Conservation (phyloP, 192 early-diverging fungal species). For the Linnemannia hyalina region DNA sequence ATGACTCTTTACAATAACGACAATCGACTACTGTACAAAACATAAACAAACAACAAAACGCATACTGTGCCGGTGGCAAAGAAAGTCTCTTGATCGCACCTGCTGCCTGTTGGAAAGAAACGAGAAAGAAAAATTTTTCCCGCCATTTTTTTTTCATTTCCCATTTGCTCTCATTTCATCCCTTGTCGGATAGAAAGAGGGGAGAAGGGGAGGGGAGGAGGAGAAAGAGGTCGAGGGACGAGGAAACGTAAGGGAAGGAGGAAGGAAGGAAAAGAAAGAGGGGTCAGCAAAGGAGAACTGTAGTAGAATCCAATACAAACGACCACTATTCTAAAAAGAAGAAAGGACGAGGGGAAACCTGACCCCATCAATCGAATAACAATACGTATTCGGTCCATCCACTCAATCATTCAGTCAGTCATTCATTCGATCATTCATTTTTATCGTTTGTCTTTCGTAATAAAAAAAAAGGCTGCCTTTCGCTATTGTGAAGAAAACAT, state of each 20-base stretch:
- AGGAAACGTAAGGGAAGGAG: too few relatives aligned
- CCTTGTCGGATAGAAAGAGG: background rate
- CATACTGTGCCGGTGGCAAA: background rate
- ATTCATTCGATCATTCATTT: background rate
- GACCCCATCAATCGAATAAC: too few relatives aligned
- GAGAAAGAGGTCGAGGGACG: background rate
- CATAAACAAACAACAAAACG: constrained; percentile 1
- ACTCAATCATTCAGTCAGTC: constrained; percentile 1
- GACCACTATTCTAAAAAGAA: background rate
- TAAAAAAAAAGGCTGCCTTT: background rate
- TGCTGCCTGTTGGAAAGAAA: background rate
- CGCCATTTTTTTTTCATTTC: constrained; percentile 21
- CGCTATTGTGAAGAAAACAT: background rate
- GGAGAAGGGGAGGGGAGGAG: background rate
- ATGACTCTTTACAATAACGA: background rate
- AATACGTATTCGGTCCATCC: background rate
- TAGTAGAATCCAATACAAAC: background rate
- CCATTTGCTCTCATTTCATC: constrained; percentile 2
- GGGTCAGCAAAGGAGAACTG: background rate
- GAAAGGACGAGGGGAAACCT: too few relatives aligned
- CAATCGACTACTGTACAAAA: too few relatives aligned
- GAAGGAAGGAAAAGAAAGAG: background rate
- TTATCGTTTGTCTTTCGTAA: background rate
- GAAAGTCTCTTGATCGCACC: background rate
- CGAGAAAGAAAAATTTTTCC: background rate